Evolutionary conservation across 768 basidiomycete species (phyloP), one percentile per base, ranked within the genome.

Genomic region (Phanerochaete sordida): DNA sequence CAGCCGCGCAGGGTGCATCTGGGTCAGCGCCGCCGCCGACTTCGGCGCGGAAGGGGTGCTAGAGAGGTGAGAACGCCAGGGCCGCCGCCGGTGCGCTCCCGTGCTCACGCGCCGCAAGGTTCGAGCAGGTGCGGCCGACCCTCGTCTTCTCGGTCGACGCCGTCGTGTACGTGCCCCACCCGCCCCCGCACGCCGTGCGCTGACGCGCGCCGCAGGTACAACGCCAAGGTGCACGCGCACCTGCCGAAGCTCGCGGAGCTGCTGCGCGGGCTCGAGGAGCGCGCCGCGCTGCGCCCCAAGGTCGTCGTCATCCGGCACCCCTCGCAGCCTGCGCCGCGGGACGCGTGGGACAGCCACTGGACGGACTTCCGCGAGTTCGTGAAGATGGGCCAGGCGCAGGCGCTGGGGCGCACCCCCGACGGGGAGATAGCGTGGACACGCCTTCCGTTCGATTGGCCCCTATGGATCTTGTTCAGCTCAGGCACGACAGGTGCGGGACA

Each of bases 391-490:
- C 72, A 73, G 54, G 70, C 70, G 31, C 67, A 68, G 55, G 75
- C 77, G 61, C 75, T 84, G 21, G 86, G 84, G 52, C 76, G 79
- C 21, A 72, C 76, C n/a, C 52, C 68, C 26, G 72, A 77, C 39
- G 86, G 84, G 61, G 85, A 88, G 73, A 86, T 90, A 64, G 70
- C 79, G 62, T 92, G 87, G 82, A 66, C 75, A 52, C 78, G 84
- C 50, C 76, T 80, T 39, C 73, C 78, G 13, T 93, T 93, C 73
- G 83, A 91, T 70, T 79, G 84, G 69, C 91, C 91, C n/a, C 78
- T 93, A 8, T 93, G 90, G 90, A 88, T 93, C 62, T 78, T 93
- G 30, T 93, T 93, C 74, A 90, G 87, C 63, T 90, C 87, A 54
- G 91, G 91, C 12, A 93, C 91, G 30, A 93, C 91, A 33, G 91